These are phyloP conservation scores for Plantago coronopus DNA, from an alignment of 305 asterid genomes.

Conservation along the genomic window DNA sequence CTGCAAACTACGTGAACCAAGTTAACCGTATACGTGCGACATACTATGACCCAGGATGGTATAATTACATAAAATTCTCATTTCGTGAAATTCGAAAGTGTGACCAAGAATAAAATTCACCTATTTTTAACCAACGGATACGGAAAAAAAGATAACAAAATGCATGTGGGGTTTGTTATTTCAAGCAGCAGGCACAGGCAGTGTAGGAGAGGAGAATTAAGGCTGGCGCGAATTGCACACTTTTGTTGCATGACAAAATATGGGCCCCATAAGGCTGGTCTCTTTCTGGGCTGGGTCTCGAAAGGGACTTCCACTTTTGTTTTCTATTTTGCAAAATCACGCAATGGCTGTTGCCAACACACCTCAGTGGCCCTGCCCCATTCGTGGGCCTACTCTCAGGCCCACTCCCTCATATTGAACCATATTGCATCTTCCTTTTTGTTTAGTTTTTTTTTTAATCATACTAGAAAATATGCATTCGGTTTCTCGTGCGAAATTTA, in stretches of 20 bases:
- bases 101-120: too few relatives aligned
- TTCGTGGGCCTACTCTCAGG: conserved; percentile 21
- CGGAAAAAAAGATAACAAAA: conserved; percentile 19
- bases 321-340: conserved; percentile 41
- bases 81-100: too few relatives aligned
- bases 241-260: conserved; percentile 49
- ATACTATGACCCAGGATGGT: too few relatives aligned
- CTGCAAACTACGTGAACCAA: too few relatives aligned
- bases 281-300: conserved; percentile 19
- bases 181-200: too few relatives aligned
- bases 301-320: conserved; percentile 33
- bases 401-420: conserved; percentile 14
- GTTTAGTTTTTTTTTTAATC: too few relatives aligned
- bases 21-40: too few relatives aligned
- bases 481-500: too few relatives aligned
- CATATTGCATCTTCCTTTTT: too few relatives aligned
- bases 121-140: too few relatives aligned
- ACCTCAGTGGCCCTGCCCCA: conserved; percentile 42
- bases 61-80: too few relatives aligned
- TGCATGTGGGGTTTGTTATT: conserved; percentile 37
- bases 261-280: conserved; percentile 4
- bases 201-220: conserved; percentile 19
- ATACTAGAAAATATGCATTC: too few relatives aligned
- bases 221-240: conserved; percentile 14
- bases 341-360: conserved; percentile 43